A percentile compares a stretch with the other conserved stretches of the same genome.
Conservation (phyloP, 306 rosid species). For the Rosa lucieae region DNA sequence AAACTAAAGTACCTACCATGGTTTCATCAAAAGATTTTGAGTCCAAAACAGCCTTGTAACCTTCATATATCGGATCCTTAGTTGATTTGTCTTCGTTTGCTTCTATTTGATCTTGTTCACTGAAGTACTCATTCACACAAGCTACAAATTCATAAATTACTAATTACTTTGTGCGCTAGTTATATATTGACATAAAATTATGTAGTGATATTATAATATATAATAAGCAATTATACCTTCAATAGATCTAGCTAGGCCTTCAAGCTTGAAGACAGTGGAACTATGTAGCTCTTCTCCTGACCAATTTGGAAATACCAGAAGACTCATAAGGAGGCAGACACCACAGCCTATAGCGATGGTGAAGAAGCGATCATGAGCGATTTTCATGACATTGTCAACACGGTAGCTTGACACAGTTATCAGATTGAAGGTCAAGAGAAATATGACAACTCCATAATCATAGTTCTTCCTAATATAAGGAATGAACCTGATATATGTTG, state of each 20-base stretch:
- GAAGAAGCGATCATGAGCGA: slow-evolving; percentile 73
- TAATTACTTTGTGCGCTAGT: neutral
- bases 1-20: slow-evolving; percentile 41
- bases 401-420: slow-evolving; percentile 83
- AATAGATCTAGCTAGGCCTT: slow-evolving; percentile 84
- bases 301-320: slow-evolving; percentile 85
- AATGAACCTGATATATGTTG: slow-evolving; percentile 84
- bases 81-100: slow-evolving; percentile 31
- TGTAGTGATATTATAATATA: neutral
- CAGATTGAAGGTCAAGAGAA: slow-evolving; percentile 83
- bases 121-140: slow-evolving; percentile 81
- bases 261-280: slow-evolving; percentile 73
- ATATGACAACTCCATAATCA: slow-evolving; percentile 88
- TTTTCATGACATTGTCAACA: slow-evolving; percentile 53
- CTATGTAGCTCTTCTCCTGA: slow-evolving; percentile 88
- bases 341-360: slow-evolving; percentile 86
- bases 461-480: slow-evolving; percentile 89
- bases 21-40: slow-evolving; percentile 86
- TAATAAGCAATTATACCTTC: slow-evolving; percentile 49
- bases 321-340: slow-evolving; percentile 80
- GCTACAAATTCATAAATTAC: slow-evolving; percentile 39
- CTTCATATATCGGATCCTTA: slow-evolving; percentile 64
- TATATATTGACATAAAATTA: neutral
- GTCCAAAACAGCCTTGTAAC: slow-evolving; percentile 89
- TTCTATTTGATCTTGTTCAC: slow-evolving; percentile 45